Evolutionary conservation across 129 eudicot genomes (phyloP).

Genomic region (sunflower (Helianthus annuus)): DNA sequence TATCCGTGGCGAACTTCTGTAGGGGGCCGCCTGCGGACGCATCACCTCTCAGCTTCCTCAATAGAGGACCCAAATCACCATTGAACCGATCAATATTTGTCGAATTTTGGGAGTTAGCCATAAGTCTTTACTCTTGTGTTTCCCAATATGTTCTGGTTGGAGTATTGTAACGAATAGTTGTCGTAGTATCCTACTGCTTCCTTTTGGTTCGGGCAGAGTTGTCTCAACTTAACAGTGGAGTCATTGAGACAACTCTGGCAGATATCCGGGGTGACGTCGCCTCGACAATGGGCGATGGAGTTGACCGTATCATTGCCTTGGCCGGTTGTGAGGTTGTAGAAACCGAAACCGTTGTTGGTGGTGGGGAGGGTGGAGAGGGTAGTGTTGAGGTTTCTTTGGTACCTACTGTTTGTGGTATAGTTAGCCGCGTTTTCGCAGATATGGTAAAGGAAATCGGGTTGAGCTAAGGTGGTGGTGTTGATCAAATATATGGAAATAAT

Average conservation of each 20-base stretch:
- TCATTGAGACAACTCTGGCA: slow-evolving; percentile 34
- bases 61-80: neutral
- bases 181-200: slow-evolving; percentile 35
- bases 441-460: too few relatives aligned
- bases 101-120: neutral
- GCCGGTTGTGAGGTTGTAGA: slow-evolving; percentile 31
- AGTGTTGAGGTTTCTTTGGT: neutral
- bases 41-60: neutral
- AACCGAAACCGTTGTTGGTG: slow-evolving; percentile 23
- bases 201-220: slow-evolving; percentile 35
- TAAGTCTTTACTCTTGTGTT: neutral
- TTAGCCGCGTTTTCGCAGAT: neutral
- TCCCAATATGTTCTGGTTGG: slow-evolving; percentile 19
- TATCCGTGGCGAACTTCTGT: slow-evolving; percentile 31
- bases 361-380: neutral
- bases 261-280: slow-evolving; percentile 22
- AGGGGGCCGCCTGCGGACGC: slow-evolving; percentile 32
- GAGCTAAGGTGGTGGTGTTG: too few relatives aligned
- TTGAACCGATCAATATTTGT: neutral
- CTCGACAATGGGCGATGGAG: slow-evolving; percentile 46
- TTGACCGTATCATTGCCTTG: slow-evolving; percentile 18
- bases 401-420: neutral
- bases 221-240: neutral
- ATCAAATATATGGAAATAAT: too few relatives aligned
- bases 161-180: slow-evolving; percentile 37